Evolutionary conservation across 1,284 basidiomycete genomes (phyloP).

Genomic region (Bjerkandera adusta): DNA sequence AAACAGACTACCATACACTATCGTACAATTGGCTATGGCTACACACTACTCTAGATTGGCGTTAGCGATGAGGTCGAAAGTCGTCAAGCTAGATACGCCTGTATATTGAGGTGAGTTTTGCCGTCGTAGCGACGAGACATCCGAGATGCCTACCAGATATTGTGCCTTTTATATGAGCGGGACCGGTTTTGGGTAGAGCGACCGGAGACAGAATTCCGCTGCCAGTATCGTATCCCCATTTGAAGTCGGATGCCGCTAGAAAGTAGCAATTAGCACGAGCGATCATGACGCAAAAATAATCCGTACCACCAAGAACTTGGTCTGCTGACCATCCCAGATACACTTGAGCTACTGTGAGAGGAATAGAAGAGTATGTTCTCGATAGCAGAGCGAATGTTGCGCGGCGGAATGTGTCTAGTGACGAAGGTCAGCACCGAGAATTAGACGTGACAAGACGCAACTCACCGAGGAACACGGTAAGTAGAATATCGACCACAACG

Average conservation of each 20-base stretch:
- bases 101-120: background rate
- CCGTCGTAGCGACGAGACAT: background rate
- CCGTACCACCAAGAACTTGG: conserved; percentile 45
- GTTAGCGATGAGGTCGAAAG: conserved; percentile 51
- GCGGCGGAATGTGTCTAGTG: conserved; percentile 47
- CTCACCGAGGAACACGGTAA: conserved; percentile 50
- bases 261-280: background rate
- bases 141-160: background rate
- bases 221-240: conserved; percentile 51
- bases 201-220: conserved; percentile 44
- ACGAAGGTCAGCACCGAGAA: background rate
- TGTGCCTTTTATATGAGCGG: background rate
- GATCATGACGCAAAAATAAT: background rate
- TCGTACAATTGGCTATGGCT: background rate
- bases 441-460: conserved; percentile 4
- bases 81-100: conserved; percentile 48
- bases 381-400: conserved; percentile 54
- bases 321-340: conserved; percentile 55
- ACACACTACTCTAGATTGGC: conserved; percentile 2
- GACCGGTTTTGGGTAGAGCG: background rate
- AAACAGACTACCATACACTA: background rate
- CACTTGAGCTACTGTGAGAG: conserved; percentile 45
- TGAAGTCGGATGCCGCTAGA: conserved; percentile 40
- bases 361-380: conserved; percentile 60
- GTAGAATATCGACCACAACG: conserved; percentile 41